Evolutionary conservation across 192 early-diverging fungal genomes (phyloP), one percentile per base, ranked within the genome.

Genomic region (Podila verticillata): DNA sequence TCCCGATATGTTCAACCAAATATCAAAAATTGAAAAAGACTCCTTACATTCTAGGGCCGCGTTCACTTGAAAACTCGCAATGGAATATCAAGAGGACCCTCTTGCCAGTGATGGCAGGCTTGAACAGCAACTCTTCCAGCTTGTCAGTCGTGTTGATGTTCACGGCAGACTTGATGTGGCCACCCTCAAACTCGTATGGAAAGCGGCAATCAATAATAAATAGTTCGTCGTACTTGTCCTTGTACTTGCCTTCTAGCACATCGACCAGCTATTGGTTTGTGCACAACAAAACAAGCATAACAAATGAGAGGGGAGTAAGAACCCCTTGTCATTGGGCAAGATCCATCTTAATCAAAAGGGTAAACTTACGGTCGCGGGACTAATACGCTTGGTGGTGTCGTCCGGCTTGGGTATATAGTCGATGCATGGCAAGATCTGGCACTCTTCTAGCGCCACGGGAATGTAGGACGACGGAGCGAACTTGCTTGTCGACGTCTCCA

Each of bases 111-210:
- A 67, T 83, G 0, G 83, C 67, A 5, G 63, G 58, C 61, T 84
- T 74, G 8, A 95, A 86, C 56, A 96, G 85, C 29, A 91, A 63
- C 63, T 80, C 44, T 61, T 93, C 88, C 24, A 96, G 74, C 0
- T 86, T 85, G 22, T 86, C 86, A 4, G 83, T 72, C 0, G 89
- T 89, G 44, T 92, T 88, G 57, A 95, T 83, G 73, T 96, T 96
- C 36, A 83, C 83, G 0, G 95, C 95, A 0, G 85, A 83, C 7
- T 75, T 82, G 66, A 96, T 95, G 63, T 96, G 95, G 17, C 95
- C 95, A 48, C 94, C 95, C 63, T 91, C 85, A 73, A 90, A 95
- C 81, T 96, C 95, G 72, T 95, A 96, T 15, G 93, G 93, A 71
- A 93, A 96, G 17, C 95, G 91, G 70, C 93, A 95, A 79, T 96